These are phyloP conservation scores for Oehlia diaphana DNA, from an alignment of 192 early-diverging fungal species.

Conservation along the genomic window DNA sequence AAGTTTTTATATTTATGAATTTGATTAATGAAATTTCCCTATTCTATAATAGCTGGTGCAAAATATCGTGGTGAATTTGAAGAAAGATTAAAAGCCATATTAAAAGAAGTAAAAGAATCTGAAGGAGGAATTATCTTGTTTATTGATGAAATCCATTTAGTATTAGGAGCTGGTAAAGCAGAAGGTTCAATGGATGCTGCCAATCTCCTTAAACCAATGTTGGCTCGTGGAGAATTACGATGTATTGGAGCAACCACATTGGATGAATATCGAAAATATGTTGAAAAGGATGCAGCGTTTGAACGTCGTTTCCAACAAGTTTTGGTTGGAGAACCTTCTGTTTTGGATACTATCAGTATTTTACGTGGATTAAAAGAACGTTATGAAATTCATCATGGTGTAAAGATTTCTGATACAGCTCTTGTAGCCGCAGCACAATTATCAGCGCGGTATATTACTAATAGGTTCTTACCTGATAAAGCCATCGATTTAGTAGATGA, in stretches of 20 bases:
- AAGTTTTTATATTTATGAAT: not conserved
- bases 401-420: constrained; percentile 76
- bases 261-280: constrained; percentile 91
- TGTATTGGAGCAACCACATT: constrained; percentile 97
- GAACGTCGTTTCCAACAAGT: constrained; percentile 85
- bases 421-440: constrained; percentile 75
- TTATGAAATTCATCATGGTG: constrained; percentile 82
- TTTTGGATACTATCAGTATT: constrained; percentile 74
- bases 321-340: constrained; percentile 76
- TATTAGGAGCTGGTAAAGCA: constrained; percentile 90
- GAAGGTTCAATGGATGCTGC: constrained; percentile 96
- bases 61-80: constrained; percentile 99
- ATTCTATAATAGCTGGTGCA: constrained; percentile 74
- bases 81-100: constrained; percentile 92
- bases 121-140: constrained; percentile 91
- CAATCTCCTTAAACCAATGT: constrained; percentile 97
- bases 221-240: constrained; percentile 93
- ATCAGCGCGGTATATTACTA: constrained; percentile 73
- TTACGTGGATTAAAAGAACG: constrained; percentile 78
- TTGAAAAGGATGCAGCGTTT: constrained; percentile 83
- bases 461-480: constrained; percentile 77
- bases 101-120: constrained; percentile 93
- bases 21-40: not conserved
- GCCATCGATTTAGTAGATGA: constrained; percentile 91
- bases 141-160: constrained; percentile 96